Conservation (phyloP, 495 filamentous ascomycete species). For the Penicillium roqueforti region DNA sequence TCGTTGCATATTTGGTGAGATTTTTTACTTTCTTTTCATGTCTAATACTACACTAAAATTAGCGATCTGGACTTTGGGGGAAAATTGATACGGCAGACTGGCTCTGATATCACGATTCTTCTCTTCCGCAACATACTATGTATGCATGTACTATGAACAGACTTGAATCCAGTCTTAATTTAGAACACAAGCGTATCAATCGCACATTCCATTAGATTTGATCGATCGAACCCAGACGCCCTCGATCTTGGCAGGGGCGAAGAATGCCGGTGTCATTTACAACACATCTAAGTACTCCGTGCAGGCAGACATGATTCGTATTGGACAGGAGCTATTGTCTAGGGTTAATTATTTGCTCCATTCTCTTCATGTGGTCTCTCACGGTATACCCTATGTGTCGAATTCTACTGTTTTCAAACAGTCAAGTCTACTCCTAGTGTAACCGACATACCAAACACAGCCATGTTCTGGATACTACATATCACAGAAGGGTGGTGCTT, state of each 20-base stretch:
- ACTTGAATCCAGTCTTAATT: background rate
- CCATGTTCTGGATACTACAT: too few species aligned
- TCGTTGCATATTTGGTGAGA: conserved; percentile 11
- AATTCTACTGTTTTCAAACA: background rate
- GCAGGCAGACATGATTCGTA: background rate
- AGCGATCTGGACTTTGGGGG: background rate
- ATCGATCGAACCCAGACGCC: background rate
- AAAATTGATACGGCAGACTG: conserved; percentile 6
- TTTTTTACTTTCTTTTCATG: conserved; percentile 4
- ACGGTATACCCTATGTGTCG: background rate
- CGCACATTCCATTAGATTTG: conserved; percentile 13
- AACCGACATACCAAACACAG: background rate
- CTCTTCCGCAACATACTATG: background rate
- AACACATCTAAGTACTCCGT: background rate
- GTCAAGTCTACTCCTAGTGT: background rate
- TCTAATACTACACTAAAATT: background rate
- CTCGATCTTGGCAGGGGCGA: background rate
- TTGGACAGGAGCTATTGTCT: background rate
- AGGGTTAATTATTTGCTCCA: background rate
- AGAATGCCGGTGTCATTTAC: conserved; percentile 3
- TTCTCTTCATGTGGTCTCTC: background rate
- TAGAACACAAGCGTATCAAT: background rate
- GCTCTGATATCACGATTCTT: background rate
- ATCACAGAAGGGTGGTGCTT: background rate
- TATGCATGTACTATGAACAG: background rate